Percentiles rank a stretch among this genome's conserved stretches.
Conservation (phyloP, 2,329 filamentous ascomycete genomes). For the Aspergillus sp. region DNA sequence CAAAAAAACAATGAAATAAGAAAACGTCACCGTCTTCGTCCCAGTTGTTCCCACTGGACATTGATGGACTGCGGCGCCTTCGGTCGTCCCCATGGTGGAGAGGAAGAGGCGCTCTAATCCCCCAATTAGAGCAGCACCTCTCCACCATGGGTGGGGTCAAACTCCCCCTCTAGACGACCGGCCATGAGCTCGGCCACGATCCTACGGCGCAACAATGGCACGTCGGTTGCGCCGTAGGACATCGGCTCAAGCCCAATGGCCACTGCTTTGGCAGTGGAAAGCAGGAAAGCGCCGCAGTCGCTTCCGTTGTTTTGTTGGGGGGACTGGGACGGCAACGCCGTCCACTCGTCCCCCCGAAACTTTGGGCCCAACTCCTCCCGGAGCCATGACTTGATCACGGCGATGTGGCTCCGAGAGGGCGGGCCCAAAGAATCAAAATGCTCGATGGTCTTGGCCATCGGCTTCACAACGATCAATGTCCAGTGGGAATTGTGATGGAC, state of each 20-base stretch:
- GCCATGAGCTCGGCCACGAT: slow-evolving; percentile 50
- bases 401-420: slow-evolving; percentile 31
- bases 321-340: slow-evolving; percentile 36
- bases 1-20: background rate
- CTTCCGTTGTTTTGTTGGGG: slow-evolving; percentile 48
- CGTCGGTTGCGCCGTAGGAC: slow-evolving; percentile 41
- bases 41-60: too few relatives aligned
- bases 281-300: slow-evolving; percentile 52
- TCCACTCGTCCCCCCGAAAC: slow-evolving; percentile 47
- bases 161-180: slow-evolving; percentile 45
- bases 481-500: slow-evolving; percentile 49
- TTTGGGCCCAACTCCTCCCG: slow-evolving; percentile 39
- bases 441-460: slow-evolving; percentile 43
- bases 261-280: slow-evolving; percentile 50
- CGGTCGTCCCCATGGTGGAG: background rate
- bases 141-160: slow-evolving; percentile 31
- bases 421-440: slow-evolving; percentile 49
- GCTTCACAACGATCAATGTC: slow-evolving; percentile 50
- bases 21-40: background rate
- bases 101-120: background rate
- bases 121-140: slow-evolving; percentile 21
- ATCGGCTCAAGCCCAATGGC: slow-evolving; percentile 45
- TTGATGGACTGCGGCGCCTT: too few relatives aligned
- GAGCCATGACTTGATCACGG: slow-evolving; percentile 43
- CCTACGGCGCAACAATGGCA: slow-evolving; percentile 41